Conservation (phyloP, 768 basidiomycete genomes). For the Trametes cingulata region DNA sequence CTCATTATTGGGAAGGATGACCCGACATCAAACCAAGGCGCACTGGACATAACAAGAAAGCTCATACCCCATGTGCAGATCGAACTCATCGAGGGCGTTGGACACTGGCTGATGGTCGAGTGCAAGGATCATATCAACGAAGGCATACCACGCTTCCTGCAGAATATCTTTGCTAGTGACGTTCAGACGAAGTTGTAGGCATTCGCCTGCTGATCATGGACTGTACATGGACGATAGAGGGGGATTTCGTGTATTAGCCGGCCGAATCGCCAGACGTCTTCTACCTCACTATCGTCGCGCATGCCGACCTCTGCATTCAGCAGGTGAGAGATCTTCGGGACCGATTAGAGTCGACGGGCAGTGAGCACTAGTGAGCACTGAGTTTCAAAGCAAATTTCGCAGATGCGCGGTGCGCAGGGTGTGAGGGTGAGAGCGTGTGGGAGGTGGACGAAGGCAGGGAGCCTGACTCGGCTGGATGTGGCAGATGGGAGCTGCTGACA, state of each 20-base stretch:
- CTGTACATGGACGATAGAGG: background rate
- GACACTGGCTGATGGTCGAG: slow-evolving; percentile 74
- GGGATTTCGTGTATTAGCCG: background rate
- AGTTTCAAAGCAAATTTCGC: too few relatives aligned
- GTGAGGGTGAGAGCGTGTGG: background rate
- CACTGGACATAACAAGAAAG: slow-evolving; percentile 46
- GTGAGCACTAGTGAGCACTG: too few relatives aligned
- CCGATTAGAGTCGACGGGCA: background rate
- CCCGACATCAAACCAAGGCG: slow-evolving; percentile 41
- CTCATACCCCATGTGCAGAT: slow-evolving; percentile 53
- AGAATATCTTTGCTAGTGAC: background rate
- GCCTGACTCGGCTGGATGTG: slow-evolving; percentile 11
- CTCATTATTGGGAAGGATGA: slow-evolving; percentile 64
- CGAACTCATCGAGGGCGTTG: slow-evolving; percentile 52
- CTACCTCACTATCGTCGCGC: too few relatives aligned
- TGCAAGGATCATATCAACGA: slow-evolving; percentile 55
- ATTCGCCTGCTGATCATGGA: too few relatives aligned
- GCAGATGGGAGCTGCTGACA: slow-evolving; percentile 21
- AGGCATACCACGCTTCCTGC: slow-evolving; percentile 12
- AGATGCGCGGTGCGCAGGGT: too few relatives aligned
- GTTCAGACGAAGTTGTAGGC: slow-evolving; percentile 14
- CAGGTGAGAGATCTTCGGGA: background rate
- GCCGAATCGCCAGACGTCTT: background rate
- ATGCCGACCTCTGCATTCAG: background rate
- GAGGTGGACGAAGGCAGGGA: background rate